Conservation (phyloP, 164 flowering plant genomes). For the Hamamelis virginiana region DNA sequence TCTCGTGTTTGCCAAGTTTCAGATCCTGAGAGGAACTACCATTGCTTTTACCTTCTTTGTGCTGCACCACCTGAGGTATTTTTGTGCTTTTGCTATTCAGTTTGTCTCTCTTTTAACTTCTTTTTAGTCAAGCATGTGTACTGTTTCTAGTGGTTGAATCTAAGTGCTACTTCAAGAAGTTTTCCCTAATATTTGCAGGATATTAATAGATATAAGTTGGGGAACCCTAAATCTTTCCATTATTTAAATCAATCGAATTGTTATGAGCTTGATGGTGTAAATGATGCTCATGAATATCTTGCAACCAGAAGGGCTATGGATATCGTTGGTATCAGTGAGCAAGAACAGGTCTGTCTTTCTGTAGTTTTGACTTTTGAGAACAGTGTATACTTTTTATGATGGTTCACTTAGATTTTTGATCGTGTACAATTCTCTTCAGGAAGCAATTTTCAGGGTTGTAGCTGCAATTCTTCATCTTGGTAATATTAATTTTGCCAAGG, state of each 20-base stretch:
- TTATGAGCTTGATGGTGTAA: slow-evolving; percentile 76
- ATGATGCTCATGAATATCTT: slow-evolving; percentile 87
- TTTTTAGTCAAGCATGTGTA: neutral
- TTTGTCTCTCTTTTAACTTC: neutral
- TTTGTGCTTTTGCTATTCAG: slow-evolving; percentile 2
- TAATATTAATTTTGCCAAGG: slow-evolving; percentile 89
- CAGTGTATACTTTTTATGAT: neutral
- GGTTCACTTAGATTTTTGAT: slow-evolving; percentile 16
- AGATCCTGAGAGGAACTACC: slow-evolving; percentile 82
- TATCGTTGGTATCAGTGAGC: slow-evolving; percentile 90
- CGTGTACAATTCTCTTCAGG: slow-evolving; percentile 44
- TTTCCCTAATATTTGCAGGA: slow-evolving; percentile 34
- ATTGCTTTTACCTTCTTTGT: slow-evolving; percentile 83
- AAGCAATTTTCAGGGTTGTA: slow-evolving; percentile 94
- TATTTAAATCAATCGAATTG: slow-evolving; percentile 91
- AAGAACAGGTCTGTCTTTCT: slow-evolving; percentile 72
- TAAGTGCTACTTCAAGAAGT: neutral
- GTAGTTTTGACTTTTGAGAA: slow-evolving; percentile 4
- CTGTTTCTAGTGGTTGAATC: neutral
- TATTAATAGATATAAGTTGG: slow-evolving; percentile 68
- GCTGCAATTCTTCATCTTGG: slow-evolving; percentile 98
- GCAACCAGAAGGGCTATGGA: slow-evolving; percentile 99
- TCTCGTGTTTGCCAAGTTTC: slow-evolving; percentile 89
- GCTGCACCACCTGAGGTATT: slow-evolving; percentile 84
- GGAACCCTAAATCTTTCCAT: slow-evolving; percentile 68